These are phyloP conservation scores for Pugionium dolabratum DNA, from an alignment of 345 rosid genomes.

Conservation along the genomic window DNA sequence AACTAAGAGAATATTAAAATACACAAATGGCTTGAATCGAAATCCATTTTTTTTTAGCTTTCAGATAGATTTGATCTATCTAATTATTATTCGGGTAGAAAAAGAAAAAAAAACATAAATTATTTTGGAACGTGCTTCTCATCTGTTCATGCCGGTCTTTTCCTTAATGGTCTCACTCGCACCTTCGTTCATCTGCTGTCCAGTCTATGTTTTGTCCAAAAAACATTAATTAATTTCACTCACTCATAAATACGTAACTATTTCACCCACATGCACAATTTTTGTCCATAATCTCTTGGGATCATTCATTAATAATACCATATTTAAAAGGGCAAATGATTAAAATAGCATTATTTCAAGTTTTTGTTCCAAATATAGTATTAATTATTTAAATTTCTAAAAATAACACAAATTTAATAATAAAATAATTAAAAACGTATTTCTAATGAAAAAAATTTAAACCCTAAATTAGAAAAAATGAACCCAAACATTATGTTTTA, in stretches of 20 bases:
- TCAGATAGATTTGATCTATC: slow-evolving; percentile 34
- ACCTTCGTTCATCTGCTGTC: slow-evolving; percentile 60
- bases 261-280: neutral
- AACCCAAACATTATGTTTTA: no score
- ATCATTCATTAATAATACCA: no score
- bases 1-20: no score
- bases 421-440: no score
- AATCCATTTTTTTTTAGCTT: slow-evolving; percentile 6
- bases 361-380: no score
- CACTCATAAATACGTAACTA: neutral
- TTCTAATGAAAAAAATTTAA: no score
- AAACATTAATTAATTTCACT: neutral
- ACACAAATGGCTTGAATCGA: slow-evolving; percentile 13
- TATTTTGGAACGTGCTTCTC: slow-evolving; percentile 30
- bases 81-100: slow-evolving; percentile 20
- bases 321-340: no score
- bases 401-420: no score
- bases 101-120: slow-evolving; percentile 1
- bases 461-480: no score
- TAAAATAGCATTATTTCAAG: no score
- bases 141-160: slow-evolving; percentile 56
- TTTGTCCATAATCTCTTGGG: no score
- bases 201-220: slow-evolving; percentile 45
- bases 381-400: no score
- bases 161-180: slow-evolving; percentile 63